Conservation (phyloP, 1,284 basidiomycete species). For the Austroboletus novae-zelandiae region DNA sequence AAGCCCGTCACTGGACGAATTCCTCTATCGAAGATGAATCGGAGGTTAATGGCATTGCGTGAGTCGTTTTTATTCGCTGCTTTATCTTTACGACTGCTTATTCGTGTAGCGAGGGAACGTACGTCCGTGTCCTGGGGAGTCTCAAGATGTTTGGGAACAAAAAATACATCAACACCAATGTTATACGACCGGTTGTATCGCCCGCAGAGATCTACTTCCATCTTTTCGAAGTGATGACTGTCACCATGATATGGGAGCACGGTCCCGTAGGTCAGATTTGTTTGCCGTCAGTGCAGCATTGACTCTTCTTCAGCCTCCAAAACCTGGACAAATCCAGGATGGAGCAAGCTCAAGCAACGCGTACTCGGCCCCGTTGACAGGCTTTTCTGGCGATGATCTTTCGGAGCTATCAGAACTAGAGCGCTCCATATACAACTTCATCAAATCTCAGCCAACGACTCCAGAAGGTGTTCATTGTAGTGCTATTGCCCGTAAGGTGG, state of each 20-base stretch:
- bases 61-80: slow-evolving; percentile 2
- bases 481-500: slow-evolving; percentile 51
- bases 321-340: slow-evolving; percentile 24
- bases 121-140: slow-evolving; percentile 87
- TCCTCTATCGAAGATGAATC: slow-evolving; percentile 55
- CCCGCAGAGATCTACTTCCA: slow-evolving; percentile 87
- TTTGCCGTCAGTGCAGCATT: background rate
- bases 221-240: slow-evolving; percentile 50
- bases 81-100: background rate
- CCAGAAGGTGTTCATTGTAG: slow-evolving; percentile 65
- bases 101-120: slow-evolving; percentile 62
- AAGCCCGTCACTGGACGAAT: slow-evolving; percentile 89
- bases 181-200: slow-evolving; percentile 70
- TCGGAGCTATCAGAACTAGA: slow-evolving; percentile 61
- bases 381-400: slow-evolving; percentile 42
- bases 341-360: slow-evolving; percentile 18
- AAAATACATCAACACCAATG: slow-evolving; percentile 76
- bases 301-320: slow-evolving; percentile 24
- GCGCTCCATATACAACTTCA: slow-evolving; percentile 61
- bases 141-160: slow-evolving; percentile 86
- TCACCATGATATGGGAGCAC: slow-evolving; percentile 46
- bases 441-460: slow-evolving; percentile 42
- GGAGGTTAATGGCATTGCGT: slow-evolving; percentile 46
- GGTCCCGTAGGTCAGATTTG: slow-evolving; percentile 38
- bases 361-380: slow-evolving; percentile 30